Evolutionary conservation across 225 moss, liverwort and hornwort species (phyloP), one percentile per base, ranked within the genome.

Genomic region (Pleurozium schreberi): DNA sequence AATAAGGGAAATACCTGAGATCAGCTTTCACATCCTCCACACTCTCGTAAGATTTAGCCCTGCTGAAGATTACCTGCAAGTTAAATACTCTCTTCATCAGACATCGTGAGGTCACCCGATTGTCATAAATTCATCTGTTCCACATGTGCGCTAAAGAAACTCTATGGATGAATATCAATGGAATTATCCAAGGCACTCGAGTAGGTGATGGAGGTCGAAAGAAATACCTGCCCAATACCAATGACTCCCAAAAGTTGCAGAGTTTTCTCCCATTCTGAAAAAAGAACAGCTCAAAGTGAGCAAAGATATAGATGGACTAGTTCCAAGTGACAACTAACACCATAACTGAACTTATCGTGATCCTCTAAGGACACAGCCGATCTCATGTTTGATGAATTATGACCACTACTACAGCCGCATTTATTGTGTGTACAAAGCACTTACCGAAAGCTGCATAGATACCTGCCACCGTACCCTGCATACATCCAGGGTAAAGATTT

Each of bases 201-300:
- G 49, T 75, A 62, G 45, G 78, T 88, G 69, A 52, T 81, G 67
- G 34, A 84, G 64, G 88, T 84, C 85, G 36, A 81, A 82, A 73
- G 80, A 53, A 33, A 58, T 93, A 97, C 98, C 98, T 96, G 88
- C 50, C 92, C 92, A 74, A 94, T 64, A 70, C 94, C 95, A 64
- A 99, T 81, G 61, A 96, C 67, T 74, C 96, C 99, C 78, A 99
- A 45, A 57, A 96, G 87, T 89, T 99, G 96, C 83, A 99, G 84
- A 8, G 95, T 77, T 88, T 93, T 99, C 92, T 99, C 99, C 97
- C 97, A 99, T 92, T 99, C 97, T 99, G 95, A 76, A 38, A 33
- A 85, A 90, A 61, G 36, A 49, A 71, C 34, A 71, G 74, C 74
- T 50, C 70, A 59, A 79, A 82, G 67, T 84, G 70, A 87, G 75